Evolutionary conservation across 2,329 filamentous ascomycete genomes (phyloP), one percentile per base, ranked within the genome.

Genomic region (Gremmenia infestans): DNA sequence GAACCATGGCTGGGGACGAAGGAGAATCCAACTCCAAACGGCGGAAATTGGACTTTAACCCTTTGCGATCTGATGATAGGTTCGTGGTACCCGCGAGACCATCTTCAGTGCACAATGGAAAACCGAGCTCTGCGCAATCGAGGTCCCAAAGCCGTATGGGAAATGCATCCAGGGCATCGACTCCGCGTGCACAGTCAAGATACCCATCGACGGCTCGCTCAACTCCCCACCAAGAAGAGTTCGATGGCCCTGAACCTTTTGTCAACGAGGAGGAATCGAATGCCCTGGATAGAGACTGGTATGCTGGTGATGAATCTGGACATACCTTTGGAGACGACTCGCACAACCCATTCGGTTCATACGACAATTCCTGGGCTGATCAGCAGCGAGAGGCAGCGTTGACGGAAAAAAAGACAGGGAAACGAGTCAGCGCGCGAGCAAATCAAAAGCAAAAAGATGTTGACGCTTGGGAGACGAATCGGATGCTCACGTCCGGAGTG

Each of bases 391-490:
- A 96, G 72, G 81, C 81, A 15, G 87, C 85, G 14, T 74, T 91
- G 70, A 79, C 85, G 8, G 89, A 95, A 72, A 94, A 90, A 78
- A 94, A 94, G 76, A 80, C 85, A 5, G 86, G 86, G 81, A 65
- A 82, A 78, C 66, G 81, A 76, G 80, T 88, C 70, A 90, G 84
- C 68, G 88, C 88, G 46, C 81, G 89, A 50, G 86, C 87, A 58
- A 80, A 90, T 56, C 91, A 96, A 72, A 89, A 92, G 65, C 90
- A 96, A 71, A 91, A 89, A 69, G 94, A 99, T 69, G 91, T 94
- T 45, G 94, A 99, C 73, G 93, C 92, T 0, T 99, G 94, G 94
- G 95, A 99, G 73, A 94, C 93, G 15, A 99, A 99, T 71, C 89
- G 94, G 57, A 97, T 99, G 94, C 80, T 99, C 58, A 94, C 92